A percentile compares a stretch with the other conserved stretches of the same genome.
These are phyloP conservation scores for Malassezia vespertilionis DNA, from an alignment of 1,284 basidiomycete species.

Conservation along the genomic window DNA sequence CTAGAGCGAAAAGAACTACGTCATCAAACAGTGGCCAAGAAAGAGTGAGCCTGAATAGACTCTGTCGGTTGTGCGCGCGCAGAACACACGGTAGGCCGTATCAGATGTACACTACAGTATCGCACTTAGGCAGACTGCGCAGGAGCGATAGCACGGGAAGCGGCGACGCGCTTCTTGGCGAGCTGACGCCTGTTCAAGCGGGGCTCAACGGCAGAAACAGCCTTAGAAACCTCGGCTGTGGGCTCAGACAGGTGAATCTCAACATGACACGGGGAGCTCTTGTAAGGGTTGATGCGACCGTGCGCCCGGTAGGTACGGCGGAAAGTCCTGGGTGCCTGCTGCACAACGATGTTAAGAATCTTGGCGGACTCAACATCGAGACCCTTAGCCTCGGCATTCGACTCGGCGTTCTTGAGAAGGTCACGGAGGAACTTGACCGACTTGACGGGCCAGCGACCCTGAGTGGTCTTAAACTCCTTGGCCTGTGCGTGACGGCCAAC, in stretches of 20 bases:
- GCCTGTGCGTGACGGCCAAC: constrained; percentile 95
- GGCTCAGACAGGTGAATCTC: constrained; percentile 54
- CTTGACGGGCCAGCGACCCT: constrained; percentile 99
- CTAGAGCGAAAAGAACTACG: constrained; percentile 17
- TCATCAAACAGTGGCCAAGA: constrained; percentile 13
- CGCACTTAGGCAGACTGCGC: constrained; percentile 11
- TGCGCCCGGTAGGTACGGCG: constrained; percentile 98
- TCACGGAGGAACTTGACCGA: constrained; percentile 89
- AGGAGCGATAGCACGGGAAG: constrained; percentile 24
- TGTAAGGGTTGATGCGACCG: constrained; percentile 62
- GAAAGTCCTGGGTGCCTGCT: constrained; percentile 99
- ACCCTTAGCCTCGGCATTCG: constrained; percentile 97
- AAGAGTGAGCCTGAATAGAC: constrained; percentile 1
- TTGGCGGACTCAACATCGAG: constrained; percentile 79
- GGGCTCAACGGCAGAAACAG: constrained; percentile 22
- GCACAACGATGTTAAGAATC: constrained; percentile 95
- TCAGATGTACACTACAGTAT: too few relatives aligned
- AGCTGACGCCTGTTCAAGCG: constrained; percentile 46
- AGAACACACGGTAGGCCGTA: not conserved
- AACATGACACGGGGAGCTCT: constrained; percentile 85
- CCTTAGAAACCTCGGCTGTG: constrained; percentile 43
- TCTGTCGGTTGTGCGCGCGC: too few relatives aligned
- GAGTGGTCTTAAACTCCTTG: constrained; percentile 91
- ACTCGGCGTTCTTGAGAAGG: constrained; percentile 96
- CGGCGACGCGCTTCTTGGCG: constrained; percentile 38